Evolutionary conservation across 805 yeast species (phyloP).

Genomic region (Tetrapisispora phaffii): DNA sequence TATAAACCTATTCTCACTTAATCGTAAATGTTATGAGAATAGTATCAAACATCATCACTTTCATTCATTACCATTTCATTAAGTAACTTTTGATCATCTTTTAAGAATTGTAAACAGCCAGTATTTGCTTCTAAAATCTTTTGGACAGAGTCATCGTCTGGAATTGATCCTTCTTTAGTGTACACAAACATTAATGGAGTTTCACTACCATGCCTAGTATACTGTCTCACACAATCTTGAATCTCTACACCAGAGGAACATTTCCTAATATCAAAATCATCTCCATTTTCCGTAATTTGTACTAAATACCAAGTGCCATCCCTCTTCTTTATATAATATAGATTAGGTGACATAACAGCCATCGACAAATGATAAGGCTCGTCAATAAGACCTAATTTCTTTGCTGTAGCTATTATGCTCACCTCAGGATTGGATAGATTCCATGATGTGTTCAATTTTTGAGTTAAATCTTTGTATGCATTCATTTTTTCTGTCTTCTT

Average conservation of each 20-base stretch:
- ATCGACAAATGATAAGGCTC: slow-evolving; percentile 19
- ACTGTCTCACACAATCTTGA: slow-evolving; percentile 15
- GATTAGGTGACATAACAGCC: slow-evolving; percentile 24
- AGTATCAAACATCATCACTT: neutral
- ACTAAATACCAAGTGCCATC: slow-evolving; percentile 18
- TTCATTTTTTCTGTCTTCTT: slow-evolving; percentile 15
- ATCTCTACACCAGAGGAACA: slow-evolving; percentile 11
- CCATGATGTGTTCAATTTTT: slow-evolving; percentile 21
- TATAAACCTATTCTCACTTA: neutral
- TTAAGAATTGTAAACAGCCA: slow-evolving; percentile 16
- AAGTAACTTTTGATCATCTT: slow-evolving; percentile 15
- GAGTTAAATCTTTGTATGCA: slow-evolving; percentile 21
- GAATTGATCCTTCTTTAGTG: slow-evolving; percentile 13
- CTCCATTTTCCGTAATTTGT: slow-evolving; percentile 8
- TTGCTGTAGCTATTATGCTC: slow-evolving; percentile 18
- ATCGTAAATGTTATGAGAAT: neutral
- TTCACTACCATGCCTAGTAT: slow-evolving; percentile 20
- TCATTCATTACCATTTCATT: neutral
- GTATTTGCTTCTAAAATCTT: slow-evolving; percentile 13
- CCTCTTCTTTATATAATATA: slow-evolving; percentile 18
- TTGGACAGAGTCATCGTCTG: slow-evolving; percentile 10
- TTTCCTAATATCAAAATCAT: slow-evolving; percentile 13
- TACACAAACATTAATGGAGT: slow-evolving; percentile 27
- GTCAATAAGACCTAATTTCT: slow-evolving; percentile 18
- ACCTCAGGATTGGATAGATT: slow-evolving; percentile 23